Evolutionary conservation across 192 early-diverging fungal species (phyloP).

Genomic region (Linnemannia hyalina): DNA sequence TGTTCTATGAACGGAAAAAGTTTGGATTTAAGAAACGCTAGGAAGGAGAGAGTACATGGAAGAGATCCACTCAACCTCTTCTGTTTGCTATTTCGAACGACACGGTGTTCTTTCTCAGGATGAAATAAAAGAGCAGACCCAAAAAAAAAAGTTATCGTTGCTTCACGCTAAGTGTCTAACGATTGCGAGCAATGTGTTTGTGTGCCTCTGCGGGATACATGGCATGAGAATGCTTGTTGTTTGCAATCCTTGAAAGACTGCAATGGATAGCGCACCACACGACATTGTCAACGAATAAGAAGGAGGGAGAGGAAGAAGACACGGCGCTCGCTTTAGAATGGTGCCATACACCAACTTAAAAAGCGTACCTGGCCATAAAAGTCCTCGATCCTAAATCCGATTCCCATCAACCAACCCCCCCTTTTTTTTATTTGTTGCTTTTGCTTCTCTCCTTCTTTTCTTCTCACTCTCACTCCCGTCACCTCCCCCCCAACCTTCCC

Average conservation of each 20-base stretch:
- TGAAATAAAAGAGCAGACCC: not conserved
- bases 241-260: no score
- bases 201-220: no score
- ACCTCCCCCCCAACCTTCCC: not conserved
- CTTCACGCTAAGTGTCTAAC: no score
- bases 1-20: slow-evolving; percentile 95
- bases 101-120: not conserved
- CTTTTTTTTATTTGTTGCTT: not conserved
- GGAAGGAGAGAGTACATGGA: not conserved
- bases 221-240: no score
- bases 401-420: slow-evolving; percentile 3
- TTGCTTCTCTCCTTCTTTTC: not conserved
- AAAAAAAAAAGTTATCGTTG: not conserved
- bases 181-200: no score
- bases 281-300: no score
- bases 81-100: not conserved
- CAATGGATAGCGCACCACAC: no score
- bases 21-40: slow-evolving; percentile 82
- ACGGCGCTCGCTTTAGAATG: not conserved
- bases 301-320: not conserved
- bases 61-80: not conserved
- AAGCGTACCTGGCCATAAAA: not conserved
- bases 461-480: not conserved
- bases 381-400: not conserved
- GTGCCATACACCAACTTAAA: not conserved